A percentile compares a stretch with the other conserved stretches of the same genome.
These are phyloP conservation scores for Chloranthus sessilifolius DNA, from an alignment of 164 flowering plant species.

Conservation along the genomic window DNA sequence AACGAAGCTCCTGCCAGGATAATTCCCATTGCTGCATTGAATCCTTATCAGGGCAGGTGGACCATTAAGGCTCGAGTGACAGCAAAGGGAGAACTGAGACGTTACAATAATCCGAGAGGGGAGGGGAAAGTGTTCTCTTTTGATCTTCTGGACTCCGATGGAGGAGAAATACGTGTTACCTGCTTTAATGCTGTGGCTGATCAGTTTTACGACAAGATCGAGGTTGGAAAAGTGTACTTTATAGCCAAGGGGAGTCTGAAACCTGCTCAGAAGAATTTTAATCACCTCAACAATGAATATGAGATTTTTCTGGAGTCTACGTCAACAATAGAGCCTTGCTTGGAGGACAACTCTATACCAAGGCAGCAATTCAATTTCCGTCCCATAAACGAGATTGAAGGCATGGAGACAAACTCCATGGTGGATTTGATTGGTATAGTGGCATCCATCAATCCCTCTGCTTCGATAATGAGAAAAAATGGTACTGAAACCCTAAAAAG, in stretches of 20 bases:
- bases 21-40: conserved; percentile 83
- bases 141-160: conserved; percentile 92
- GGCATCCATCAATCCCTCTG: conserved; percentile 56
- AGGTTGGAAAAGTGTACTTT: conserved; percentile 73
- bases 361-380: conserved; percentile 77
- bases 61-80: conserved; percentile 95
- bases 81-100: conserved; percentile 68
- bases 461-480: conserved; percentile 75
- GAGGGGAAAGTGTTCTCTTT: conserved; percentile 93
- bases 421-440: conserved; percentile 89
- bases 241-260: conserved; percentile 72
- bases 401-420: conserved; percentile 55
- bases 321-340: conserved; percentile 65
- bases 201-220: conserved; percentile 72
- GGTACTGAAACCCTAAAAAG: conserved; percentile 81
- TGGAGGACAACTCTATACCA: conserved; percentile 69
- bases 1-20: conserved; percentile 78
- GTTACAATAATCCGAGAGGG: conserved; percentile 70
- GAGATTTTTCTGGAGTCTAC: conserved; percentile 64
- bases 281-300: conserved; percentile 69
- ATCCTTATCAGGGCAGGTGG: conserved; percentile 91
- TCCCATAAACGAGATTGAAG: conserved; percentile 68
- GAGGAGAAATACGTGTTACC: conserved; percentile 91
- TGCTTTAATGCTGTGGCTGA: conserved; percentile 93
- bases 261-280: conserved; percentile 80